Base-by-base conservation (phyloP, 805 yeast species). In the Saccharomyces mikatae region DNA sequence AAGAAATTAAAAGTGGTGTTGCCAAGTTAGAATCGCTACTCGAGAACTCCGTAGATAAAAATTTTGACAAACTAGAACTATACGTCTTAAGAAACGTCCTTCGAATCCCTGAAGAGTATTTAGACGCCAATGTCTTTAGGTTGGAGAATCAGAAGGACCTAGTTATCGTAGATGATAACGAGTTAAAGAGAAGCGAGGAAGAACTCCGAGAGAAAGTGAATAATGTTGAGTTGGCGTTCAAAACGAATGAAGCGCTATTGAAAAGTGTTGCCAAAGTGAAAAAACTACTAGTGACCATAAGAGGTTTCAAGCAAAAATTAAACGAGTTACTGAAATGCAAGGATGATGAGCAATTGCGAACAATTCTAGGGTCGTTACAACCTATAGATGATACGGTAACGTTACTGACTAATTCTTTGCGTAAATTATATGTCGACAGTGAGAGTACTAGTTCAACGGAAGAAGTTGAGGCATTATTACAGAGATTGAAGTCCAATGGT, bases 61-160 rank as follows among this genome's bases (percentile, higher is more conserved):
- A 87, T 65, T 90, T 89, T 67, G 97, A 91, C 68, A 85, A 85
- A 66, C 83, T 88, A 62, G 97, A 91, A 70, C 72, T 89, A 32
- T 91, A 91, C 69, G 80, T 87, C 1, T 71, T 89, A 51, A 73
- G 96, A 63, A 91, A 91, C 65, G 80, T 91, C 11, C 74, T 91
- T 53, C 79, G 78, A 11, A 73, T 91, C 17, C 96, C 96, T 0
- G 70, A 70, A 4, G 86, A 83, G 13, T 72, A 88, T 32, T 75
- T 86, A 0, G 77, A 77, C 2, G 79, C 73, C 11, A 95, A 96
- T 5, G 82, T 81, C 75, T 71, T 91, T 53, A 69, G 85, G 49
- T 71, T 90, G 49, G 77, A 76, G 50, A 94, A 89, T 64, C 94
- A 91, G 55, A 76, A 79, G 51, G 81, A 76, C 1, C 62, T 86